A percentile compares a stretch with the other conserved stretches of the same genome.
Conservation (phyloP, 106 monocot species). For the Platanthera zijinensis region DNA sequence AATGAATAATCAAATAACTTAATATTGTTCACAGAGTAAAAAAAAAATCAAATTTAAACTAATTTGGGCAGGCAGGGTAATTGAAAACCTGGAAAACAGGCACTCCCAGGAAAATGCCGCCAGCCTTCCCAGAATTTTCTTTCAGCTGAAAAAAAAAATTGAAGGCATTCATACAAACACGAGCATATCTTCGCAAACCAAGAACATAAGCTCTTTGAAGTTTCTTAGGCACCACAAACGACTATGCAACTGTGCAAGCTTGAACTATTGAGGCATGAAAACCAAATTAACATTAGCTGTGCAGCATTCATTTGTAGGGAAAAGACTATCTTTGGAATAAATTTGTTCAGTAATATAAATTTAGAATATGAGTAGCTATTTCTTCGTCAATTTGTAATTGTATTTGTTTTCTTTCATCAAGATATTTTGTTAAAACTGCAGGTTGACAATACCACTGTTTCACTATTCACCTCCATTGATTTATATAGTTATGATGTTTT, state of each 20-base stretch:
- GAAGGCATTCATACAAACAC: not conserved
- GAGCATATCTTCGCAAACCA: not conserved
- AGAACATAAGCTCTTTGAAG: not conserved
- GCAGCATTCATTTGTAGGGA: too few relatives aligned
- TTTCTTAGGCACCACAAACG: not conserved
- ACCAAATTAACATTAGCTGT: not conserved
- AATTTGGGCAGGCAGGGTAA: not conserved
- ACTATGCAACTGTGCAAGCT: not conserved
- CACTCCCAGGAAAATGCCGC: conserved; percentile 46
- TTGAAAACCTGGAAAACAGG: conserved; percentile 68
- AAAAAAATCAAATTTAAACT: not conserved
- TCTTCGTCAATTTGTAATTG: too few relatives aligned
- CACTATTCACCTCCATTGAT: too few relatives aligned
- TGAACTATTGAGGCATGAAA: not conserved
- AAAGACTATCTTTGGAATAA: too few relatives aligned
- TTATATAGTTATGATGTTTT: too few relatives aligned
- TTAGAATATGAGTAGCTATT: too few relatives aligned
- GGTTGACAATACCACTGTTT: too few relatives aligned
- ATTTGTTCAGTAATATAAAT: too few relatives aligned
- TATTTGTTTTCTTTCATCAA: too few relatives aligned
- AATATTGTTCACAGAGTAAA: not conserved
- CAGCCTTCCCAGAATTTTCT: conserved; percentile 24
- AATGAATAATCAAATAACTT: not conserved
- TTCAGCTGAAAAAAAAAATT: conserved; percentile 22
- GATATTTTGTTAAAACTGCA: too few relatives aligned